phyloP scores from a whole-genome alignment of 2,329 filamentous ascomycete species.

The Apiospora marii region DNA sequence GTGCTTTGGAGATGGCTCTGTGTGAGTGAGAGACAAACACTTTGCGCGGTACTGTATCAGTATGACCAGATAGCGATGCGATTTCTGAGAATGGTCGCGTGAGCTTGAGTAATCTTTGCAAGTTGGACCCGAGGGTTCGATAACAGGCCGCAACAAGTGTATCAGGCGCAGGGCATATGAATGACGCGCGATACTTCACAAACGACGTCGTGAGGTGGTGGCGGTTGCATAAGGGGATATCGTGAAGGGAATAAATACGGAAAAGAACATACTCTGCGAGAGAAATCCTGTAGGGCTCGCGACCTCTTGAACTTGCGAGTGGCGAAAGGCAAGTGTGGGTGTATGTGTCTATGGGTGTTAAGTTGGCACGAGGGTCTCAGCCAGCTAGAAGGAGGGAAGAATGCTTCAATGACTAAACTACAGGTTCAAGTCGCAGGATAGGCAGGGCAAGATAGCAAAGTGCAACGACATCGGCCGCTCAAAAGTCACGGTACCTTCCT shows the following conservation, averaged over 20 bases:
- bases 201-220: background rate
- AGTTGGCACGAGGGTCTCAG: background rate
- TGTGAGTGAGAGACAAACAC: background rate
- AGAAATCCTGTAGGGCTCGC: no score
- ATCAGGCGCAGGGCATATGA: background rate
- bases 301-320: background rate
- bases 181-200: background rate
- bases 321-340: background rate
- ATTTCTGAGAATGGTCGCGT: background rate
- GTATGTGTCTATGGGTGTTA: background rate
- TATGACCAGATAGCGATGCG: background rate
- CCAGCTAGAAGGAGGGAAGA: background rate
- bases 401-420: background rate
- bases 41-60: background rate
- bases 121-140: background rate
- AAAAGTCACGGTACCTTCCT: background rate
- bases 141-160: background rate
- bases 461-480: background rate
- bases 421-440: constrained; percentile 4
- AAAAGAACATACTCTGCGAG: background rate
- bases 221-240: background rate
- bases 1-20: no score
- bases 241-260: background rate
- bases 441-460: background rate
- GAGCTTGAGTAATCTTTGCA: background rate